Evolutionary conservation across 73 alveolate species (phyloP).

Genomic region (Paramecium pentaurelia): DNA sequence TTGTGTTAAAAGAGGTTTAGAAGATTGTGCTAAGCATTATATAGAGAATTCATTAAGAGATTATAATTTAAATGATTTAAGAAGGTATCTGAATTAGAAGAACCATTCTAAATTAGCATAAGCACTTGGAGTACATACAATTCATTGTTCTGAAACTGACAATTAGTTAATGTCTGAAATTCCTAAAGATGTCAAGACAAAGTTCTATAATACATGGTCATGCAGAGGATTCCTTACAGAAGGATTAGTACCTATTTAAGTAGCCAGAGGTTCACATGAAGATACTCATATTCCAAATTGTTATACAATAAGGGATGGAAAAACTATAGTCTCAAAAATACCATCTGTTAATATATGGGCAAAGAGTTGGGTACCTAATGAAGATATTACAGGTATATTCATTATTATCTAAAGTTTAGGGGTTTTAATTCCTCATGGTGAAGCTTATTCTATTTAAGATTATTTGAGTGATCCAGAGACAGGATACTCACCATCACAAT

Average conservation of each 20-base stretch:
- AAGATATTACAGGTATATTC: neutral
- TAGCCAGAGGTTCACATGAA: constrained; percentile 31
- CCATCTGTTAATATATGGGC: neutral
- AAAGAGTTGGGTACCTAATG: constrained; percentile 12
- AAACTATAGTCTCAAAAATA: neutral
- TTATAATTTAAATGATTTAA: neutral
- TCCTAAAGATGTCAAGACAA: neutral
- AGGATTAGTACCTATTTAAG: neutral
- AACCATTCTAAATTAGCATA: neutral
- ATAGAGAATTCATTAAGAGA: neutral
- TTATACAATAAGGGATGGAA: neutral
- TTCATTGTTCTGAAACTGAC: constrained; percentile 20
- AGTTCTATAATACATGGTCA: constrained; percentile 30
- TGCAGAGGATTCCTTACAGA: constrained; percentile 41
- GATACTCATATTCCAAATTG: neutral
- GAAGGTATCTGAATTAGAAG: neutral
- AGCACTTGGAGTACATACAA: neutral
- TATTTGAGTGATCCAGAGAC: constrained; percentile 34
- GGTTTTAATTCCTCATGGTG: constrained; percentile 42
- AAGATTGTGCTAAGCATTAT: neutral
- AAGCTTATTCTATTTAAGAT: constrained; percentile 4
- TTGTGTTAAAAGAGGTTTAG: constrained; percentile 13
- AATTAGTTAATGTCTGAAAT: neutral
- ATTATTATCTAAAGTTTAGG: neutral
- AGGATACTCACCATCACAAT: constrained; percentile 34